These are phyloP conservation scores for Coemansia sp. DNA, from an alignment of 192 early-diverging fungal species.

Conservation along the genomic window DNA sequence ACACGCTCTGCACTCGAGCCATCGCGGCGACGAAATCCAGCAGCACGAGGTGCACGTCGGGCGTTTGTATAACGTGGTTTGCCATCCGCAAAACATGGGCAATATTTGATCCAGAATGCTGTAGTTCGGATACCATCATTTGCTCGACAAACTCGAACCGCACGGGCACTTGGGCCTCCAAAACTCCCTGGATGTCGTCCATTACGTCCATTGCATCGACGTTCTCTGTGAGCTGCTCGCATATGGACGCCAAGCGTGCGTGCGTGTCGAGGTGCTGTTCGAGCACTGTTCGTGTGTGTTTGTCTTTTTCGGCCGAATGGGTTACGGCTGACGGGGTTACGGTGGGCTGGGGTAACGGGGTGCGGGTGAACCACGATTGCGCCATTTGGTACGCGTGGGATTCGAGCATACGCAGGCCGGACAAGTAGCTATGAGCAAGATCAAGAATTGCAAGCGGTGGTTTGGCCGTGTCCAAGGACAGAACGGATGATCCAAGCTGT, in stretches of 20 bases:
- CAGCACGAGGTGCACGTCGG: conserved; percentile 35
- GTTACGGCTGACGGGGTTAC: conserved; percentile 10
- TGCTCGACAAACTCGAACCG: conserved; percentile 50
- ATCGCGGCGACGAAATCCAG: no score
- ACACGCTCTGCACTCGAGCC: no score
- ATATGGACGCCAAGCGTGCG: conserved; percentile 17
- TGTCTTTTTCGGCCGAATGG: conserved; percentile 35
- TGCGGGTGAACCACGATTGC: conserved; percentile 32
- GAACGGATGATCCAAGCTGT: conserved; percentile 6
- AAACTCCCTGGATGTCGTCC: conserved; percentile 18
- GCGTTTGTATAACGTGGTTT: conserved; percentile 44
- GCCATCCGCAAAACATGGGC: conserved; percentile 18
- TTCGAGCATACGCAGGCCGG: conserved; percentile 41
- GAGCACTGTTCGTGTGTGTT: conserved; percentile 13
- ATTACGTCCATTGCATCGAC: conserved; percentile 4
- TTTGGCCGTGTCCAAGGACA: conserved; percentile 11
- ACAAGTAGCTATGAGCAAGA: conserved; percentile 32
- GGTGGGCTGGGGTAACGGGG: neutral
- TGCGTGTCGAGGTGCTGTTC: conserved; percentile 24
- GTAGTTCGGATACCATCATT: conserved; percentile 19
- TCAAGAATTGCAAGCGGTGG: conserved; percentile 19
- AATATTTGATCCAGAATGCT: neutral
- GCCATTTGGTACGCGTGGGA: conserved; percentile 22
- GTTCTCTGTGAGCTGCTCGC: conserved; percentile 19
- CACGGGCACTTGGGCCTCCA: conserved; percentile 21